phyloP scores from a whole-genome alignment of 768 basidiomycete genomes.

The Pleurotus salmoneostramineus region DNA sequence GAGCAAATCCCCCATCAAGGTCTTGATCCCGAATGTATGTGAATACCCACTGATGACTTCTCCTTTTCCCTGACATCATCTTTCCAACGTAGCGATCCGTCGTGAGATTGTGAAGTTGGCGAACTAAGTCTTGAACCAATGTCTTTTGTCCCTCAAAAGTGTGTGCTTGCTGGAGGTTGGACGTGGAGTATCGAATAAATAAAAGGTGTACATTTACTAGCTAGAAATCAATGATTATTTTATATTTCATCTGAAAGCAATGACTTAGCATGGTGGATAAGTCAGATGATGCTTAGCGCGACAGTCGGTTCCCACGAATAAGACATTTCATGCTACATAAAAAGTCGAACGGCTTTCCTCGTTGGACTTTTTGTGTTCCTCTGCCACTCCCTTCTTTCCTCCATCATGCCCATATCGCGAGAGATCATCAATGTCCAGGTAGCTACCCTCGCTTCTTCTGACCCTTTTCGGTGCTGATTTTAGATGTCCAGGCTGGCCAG shows the following conservation, averaged over 20 bases:
- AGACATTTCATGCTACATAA: neutral
- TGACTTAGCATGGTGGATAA: neutral
- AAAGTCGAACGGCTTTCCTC: neutral
- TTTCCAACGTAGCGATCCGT: constrained; percentile 36
- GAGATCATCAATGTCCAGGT: constrained; percentile 86
- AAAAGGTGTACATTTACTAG: neutral
- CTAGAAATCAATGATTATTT: neutral
- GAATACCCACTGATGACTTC: neutral
- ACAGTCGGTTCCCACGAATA: neutral
- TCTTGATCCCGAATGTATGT: constrained; percentile 74
- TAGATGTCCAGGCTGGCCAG: constrained; percentile 58
- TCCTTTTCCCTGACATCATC: neutral
- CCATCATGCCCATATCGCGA: constrained; percentile 51
- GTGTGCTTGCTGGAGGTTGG: neutral
- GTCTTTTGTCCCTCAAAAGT: neutral
- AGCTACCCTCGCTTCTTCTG: constrained; percentile 11
- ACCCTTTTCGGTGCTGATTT: constrained; percentile 8
- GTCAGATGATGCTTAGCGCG: neutral
- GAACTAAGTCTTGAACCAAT: neutral
- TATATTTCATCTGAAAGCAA: neutral
- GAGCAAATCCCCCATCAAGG: constrained; percentile 84
- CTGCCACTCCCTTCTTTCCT: neutral
- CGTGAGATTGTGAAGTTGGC: constrained; percentile 45
- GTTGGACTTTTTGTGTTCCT: constrained; percentile 8
- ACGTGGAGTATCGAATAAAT: neutral